Evolutionary conservation across 345 rosid genomes (phyloP).

Genomic region (Bruguiera sexangula): DNA sequence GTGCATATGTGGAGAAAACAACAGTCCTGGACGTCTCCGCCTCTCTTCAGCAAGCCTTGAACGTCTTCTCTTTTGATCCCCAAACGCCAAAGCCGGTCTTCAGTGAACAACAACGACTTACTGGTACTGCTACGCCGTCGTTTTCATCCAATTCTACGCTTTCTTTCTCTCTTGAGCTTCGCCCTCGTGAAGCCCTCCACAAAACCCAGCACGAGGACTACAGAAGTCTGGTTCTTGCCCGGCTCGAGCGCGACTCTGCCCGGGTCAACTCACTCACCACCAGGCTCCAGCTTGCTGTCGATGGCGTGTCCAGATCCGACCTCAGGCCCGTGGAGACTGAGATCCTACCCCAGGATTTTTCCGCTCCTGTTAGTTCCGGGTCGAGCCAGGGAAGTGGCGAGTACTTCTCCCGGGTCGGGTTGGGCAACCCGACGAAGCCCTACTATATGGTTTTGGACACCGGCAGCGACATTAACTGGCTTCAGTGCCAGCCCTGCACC

Average conservation of each 20-base stretch:
- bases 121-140: background rate
- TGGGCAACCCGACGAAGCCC: constrained; percentile 70
- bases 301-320: constrained; percentile 41
- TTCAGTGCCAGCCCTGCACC: constrained; percentile 75
- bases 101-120: background rate
- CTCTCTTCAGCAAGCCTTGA: constrained; percentile 49
- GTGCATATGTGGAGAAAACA: constrained; percentile 26
- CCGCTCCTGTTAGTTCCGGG: constrained; percentile 75
- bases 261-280: constrained; percentile 50
- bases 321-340: constrained; percentile 48
- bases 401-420: constrained; percentile 77
- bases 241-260: constrained; percentile 74
- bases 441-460: constrained; percentile 72
- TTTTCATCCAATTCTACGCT: constrained; percentile 28
- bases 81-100: constrained; percentile 10
- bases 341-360: constrained; percentile 45
- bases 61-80: constrained; percentile 43
- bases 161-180: constrained; percentile 46
- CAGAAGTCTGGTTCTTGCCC: constrained; percentile 46
- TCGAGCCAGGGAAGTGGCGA: constrained; percentile 82
- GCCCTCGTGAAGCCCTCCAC: constrained; percentile 53
- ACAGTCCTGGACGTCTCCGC: constrained; percentile 43
- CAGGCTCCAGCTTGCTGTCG: constrained; percentile 43
- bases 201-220: constrained; percentile 53
- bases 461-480: constrained; percentile 86